These are phyloP conservation scores for Epichloe hybrida DNA, from an alignment of 2,329 filamentous ascomycete species.

Conservation along the genomic window DNA sequence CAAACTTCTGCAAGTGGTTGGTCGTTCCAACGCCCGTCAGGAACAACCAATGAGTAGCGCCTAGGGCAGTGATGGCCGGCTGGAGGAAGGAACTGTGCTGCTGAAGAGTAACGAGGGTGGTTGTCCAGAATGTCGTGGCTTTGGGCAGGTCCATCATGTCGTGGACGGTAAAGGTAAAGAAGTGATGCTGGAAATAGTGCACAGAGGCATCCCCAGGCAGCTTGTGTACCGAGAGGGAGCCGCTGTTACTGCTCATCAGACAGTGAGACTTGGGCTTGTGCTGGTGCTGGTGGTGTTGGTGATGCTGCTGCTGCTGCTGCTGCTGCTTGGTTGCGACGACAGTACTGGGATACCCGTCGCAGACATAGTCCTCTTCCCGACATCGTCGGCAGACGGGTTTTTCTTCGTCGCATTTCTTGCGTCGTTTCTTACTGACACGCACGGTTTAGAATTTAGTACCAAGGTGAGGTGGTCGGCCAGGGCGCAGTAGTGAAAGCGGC, in stretches of 20 bases:
- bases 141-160: conserved; percentile 4
- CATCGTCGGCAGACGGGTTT: conserved; percentile 1
- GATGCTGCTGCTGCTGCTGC: no score
- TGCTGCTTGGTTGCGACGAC: neutral
- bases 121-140: conserved; percentile 1
- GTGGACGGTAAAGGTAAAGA: conserved; percentile 1
- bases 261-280: neutral
- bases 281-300: no score
- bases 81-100: conserved; percentile 1
- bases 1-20: neutral
- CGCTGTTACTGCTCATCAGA: neutral
- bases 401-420: conserved; percentile 4
- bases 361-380: conserved; percentile 1
- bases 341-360: neutral
- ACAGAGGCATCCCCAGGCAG: neutral
- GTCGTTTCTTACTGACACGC: conserved; percentile 1
- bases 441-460: neutral
- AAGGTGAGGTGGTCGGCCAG: neutral
- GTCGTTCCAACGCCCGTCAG: neutral
- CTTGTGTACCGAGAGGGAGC: neutral
- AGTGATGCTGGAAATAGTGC: conserved; percentile 3
- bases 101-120: neutral
- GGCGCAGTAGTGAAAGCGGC: neutral
- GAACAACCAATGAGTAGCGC: conserved; percentile 1
- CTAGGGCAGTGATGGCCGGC: conserved; percentile 1